Evolutionary conservation across 805 yeast genomes (phyloP), one percentile per base, ranked within the genome.

Genomic region (Wickerhamomyces hampshirensis): DNA sequence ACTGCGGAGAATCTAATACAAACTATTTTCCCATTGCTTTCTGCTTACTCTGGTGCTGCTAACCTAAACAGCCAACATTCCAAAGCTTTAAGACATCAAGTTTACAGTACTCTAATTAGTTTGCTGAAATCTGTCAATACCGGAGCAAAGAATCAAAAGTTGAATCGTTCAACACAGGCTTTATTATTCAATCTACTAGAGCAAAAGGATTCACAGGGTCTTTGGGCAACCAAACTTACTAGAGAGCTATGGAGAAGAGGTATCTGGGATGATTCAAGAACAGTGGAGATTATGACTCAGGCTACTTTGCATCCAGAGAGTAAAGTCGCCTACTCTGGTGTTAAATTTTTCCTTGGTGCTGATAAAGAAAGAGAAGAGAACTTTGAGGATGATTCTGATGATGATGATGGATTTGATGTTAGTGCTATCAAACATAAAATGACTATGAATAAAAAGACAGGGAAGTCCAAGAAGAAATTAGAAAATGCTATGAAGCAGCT

Each of bases 241-340:
- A 75, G 98, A 56, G 98, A 93, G 60, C 67, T 93, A 34, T 93
- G 99, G 99, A 76, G 96, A 66, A 75, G 98, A 57, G 95, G 95
- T 55, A 84, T 93, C 40, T 93, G 99, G 99, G 97, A 88, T 59
- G 99, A 93, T 59, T 75, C 95, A 0, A 71, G 97, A 52, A 83
- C 98, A 0, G 95, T 93, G n/a, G 98, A 93, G 61, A 78, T 93
- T 53, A 89, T 93, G 98, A 82, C 95, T 2, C 93, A 87, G 51
- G 97, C 98, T 1, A 87, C 97, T 2, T 62, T 86, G 43, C 96
- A 88, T 54, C 80, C 82, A 12, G 95, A 93, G 51, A 60, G 68
- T 5, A 93, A 93, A 62, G 93, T 93, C 32, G 82, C 95, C 6
- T 67, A 83, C 37, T 84, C 97, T 3, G 98, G 96, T 43, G 93